Percentiles rank a stretch among this genome's conserved stretches.
Evolutionary conservation across 306 rosid species (phyloP).

Genomic region (Nissolia schottii): DNA sequence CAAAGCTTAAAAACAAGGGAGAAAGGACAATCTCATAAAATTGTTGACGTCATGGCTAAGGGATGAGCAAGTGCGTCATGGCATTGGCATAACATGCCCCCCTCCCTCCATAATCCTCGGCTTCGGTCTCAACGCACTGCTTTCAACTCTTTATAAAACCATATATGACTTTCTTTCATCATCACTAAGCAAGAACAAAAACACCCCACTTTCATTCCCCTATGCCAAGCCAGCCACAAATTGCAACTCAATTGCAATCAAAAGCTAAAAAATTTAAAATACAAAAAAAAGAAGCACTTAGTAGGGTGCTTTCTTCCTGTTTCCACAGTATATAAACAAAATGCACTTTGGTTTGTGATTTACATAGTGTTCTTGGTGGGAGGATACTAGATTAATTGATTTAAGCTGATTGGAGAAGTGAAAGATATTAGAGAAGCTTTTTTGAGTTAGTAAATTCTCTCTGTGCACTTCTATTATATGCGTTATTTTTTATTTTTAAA

Average conservation of each 20-base stretch:
- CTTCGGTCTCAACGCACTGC: neutral
- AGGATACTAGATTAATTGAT: too few species aligned
- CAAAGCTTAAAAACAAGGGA: neutral
- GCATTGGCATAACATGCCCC: slow-evolving; percentile 10
- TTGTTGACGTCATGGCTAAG: slow-evolving; percentile 31
- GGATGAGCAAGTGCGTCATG: slow-evolving; percentile 8
- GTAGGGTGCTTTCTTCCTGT: neutral
- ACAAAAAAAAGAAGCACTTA: neutral
- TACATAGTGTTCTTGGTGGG: too few species aligned
- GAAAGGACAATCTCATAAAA: neutral
- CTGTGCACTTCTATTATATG: too few species aligned
- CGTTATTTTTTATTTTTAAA: too few species aligned
- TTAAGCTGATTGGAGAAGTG: too few species aligned
- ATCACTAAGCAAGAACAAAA: neutral
- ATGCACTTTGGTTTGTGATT: neutral
- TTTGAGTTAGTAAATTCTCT: too few species aligned
- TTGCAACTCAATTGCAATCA: neutral
- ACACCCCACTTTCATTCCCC: neutral
- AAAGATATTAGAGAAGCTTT: too few species aligned
- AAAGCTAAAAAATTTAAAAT: neutral
- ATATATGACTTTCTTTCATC: too few species aligned
- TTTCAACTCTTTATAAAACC: neutral
- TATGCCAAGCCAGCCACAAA: neutral
- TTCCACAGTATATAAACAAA: neutral
- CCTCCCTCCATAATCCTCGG: neutral